Evolutionary conservation across 2,329 filamentous ascomycete genomes (phyloP).

Genomic region (Venturia pyrina): DNA sequence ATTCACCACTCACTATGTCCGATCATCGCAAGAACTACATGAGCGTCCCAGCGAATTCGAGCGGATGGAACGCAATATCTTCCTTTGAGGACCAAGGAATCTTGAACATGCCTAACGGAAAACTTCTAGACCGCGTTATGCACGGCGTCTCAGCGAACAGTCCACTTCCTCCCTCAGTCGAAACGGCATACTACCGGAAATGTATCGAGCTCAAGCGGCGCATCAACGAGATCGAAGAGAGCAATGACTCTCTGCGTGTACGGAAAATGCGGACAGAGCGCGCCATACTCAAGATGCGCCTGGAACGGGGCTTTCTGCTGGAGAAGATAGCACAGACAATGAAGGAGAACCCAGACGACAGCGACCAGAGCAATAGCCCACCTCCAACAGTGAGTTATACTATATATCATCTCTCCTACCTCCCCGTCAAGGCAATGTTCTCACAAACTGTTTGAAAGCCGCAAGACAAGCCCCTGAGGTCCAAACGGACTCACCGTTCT

Average conservation of each 20-base stretch:
- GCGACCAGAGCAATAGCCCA: conserved; percentile 69
- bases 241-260: conserved; percentile 74
- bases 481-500: conserved; percentile 58
- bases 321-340: conserved; percentile 39
- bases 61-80: no score
- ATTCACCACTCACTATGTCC: neutral
- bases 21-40: no score
- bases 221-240: conserved; percentile 81
- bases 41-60: no score
- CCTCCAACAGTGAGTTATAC: conserved; percentile 57
- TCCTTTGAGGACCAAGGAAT: neutral
- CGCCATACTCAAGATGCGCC: conserved; percentile 81
- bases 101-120: neutral
- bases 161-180: conserved; percentile 75
- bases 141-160: conserved; percentile 19
- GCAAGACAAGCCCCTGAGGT: conserved; percentile 66
- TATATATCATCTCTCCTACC: conserved; percentile 7
- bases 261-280: conserved; percentile 72
- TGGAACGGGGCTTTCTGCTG: conserved; percentile 60
- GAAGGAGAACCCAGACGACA: conserved; percentile 45
- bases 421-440: conserved; percentile 11
- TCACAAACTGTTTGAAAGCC: conserved; percentile 39
- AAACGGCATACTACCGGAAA: conserved; percentile 92
- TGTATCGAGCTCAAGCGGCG: conserved; percentile 90
- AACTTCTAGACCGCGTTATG: conserved; percentile 7